Evolutionary conservation across 768 basidiomycete species (phyloP).

Genomic region (Macrolepiota fuliginosa): DNA sequence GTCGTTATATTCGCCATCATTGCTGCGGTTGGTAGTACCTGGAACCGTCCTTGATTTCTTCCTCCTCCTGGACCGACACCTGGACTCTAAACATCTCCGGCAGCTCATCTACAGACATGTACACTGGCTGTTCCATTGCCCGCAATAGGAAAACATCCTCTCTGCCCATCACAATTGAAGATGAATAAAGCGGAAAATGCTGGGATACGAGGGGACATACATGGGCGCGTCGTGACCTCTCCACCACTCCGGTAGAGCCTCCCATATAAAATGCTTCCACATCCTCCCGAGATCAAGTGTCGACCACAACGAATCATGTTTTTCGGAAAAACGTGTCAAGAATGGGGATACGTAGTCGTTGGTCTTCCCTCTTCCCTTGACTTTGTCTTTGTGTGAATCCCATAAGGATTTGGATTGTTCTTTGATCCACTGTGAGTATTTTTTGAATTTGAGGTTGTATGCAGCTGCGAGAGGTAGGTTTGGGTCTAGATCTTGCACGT

Average conservation of each 20-base stretch:
- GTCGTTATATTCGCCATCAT: not conserved
- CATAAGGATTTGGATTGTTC: not conserved
- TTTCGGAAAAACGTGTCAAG: conserved; percentile 1
- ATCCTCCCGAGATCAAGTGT: not conserved
- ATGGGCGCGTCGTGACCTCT: not conserved
- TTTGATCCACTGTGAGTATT: not conserved
- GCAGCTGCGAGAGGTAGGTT: not conserved
- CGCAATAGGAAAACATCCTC: conserved; percentile 10
- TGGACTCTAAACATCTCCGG: not conserved
- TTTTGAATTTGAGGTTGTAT: not conserved
- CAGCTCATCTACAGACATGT: conserved; percentile 1
- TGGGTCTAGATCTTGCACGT: not conserved
- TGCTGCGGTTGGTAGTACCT: not conserved
- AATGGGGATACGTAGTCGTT: conserved; percentile 2
- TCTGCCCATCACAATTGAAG: not conserved
- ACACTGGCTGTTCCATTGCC: conserved; percentile 7
- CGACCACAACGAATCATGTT: not conserved
- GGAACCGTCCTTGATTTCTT: not conserved
- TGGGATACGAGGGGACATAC: not conserved
- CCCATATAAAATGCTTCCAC: conserved; percentile 7
- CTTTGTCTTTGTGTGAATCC: not conserved
- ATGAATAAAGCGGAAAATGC: too few relatives aligned
- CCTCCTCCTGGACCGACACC: not conserved
- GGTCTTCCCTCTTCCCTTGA: not conserved
- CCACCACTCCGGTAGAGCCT: not conserved